Evolutionary conservation across 768 basidiomycete species (phyloP).

Genomic region (Rhodotorula diobovata): DNA sequence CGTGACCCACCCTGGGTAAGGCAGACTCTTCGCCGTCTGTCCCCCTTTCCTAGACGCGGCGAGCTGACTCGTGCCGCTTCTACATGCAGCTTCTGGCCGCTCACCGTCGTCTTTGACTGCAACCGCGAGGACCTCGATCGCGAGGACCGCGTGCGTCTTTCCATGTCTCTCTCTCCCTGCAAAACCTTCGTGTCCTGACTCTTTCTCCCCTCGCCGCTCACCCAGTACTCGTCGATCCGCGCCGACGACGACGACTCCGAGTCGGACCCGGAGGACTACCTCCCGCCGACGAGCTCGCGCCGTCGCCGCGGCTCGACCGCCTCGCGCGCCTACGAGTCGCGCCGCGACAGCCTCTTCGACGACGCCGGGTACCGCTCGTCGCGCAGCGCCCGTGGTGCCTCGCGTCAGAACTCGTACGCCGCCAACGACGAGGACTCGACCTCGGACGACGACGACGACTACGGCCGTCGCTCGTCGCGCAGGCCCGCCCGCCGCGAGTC

Average conservation of each 20-base stretch:
- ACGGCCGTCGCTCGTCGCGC: background rate
- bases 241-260: background rate
- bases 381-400: background rate
- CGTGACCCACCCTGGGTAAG: constrained; percentile 20
- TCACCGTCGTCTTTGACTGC: constrained; percentile 36
- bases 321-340: no score
- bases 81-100: constrained; percentile 21
- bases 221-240: constrained; percentile 20
- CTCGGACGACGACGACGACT: constrained; percentile 2
- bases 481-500: background rate
- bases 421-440: background rate
- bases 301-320: background rate
- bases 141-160: constrained; percentile 25
- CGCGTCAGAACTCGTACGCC: background rate
- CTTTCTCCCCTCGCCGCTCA: background rate
- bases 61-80: background rate
- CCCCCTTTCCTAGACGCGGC: background rate
- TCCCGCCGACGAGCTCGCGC: background rate
- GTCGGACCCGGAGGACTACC: constrained; percentile 5
- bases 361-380: no score
- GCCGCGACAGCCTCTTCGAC: background rate
- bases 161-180: background rate
- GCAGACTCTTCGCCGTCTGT: background rate
- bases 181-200: background rate
- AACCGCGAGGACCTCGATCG: constrained; percentile 19